Conservation (phyloP, 331 rosid genomes). For the Saraca asoca region DNA sequence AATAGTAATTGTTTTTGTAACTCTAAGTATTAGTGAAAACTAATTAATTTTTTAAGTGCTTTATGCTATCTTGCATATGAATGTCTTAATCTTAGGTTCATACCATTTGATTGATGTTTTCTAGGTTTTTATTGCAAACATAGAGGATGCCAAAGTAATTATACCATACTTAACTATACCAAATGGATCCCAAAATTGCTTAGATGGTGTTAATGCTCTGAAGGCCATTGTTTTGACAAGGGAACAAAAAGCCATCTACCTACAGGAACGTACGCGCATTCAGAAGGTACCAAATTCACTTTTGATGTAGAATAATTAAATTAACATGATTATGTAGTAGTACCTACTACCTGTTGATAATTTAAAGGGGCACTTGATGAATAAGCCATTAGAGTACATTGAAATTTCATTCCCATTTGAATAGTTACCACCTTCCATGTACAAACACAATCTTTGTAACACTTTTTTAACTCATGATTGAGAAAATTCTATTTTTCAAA, state of each 20-base stretch:
- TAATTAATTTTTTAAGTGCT: neutral
- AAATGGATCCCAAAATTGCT: constrained; percentile 47
- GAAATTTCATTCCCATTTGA: constrained; percentile 16
- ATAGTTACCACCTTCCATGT: neutral
- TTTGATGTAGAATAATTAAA: constrained; percentile 21
- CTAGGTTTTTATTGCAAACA: constrained; percentile 79
- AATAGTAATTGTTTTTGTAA: neutral
- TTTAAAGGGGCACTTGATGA: constrained; percentile 19
- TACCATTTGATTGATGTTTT: constrained; percentile 33
- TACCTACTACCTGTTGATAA: constrained; percentile 17
- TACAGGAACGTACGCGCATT: constrained; percentile 82
- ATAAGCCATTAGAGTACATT: constrained; percentile 11
- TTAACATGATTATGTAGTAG: constrained; percentile 11
- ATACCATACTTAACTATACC: constrained; percentile 62
- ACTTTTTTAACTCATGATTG: constrained; percentile 9
- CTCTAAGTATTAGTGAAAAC: neutral
- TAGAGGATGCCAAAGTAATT: constrained; percentile 92
- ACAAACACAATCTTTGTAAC: neutral
- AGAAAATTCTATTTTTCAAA: no score
- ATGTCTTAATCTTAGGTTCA: neutral
- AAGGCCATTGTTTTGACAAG: constrained; percentile 88
- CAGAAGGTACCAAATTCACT: constrained; percentile 61
- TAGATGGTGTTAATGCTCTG: constrained; percentile 49
- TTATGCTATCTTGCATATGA: neutral
- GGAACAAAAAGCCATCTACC: constrained; percentile 88